Evolutionary conservation across 2,329 filamentous ascomycete genomes (phyloP), one percentile per base, ranked within the genome.

Genomic region (Aspergillaceae sp.): DNA sequence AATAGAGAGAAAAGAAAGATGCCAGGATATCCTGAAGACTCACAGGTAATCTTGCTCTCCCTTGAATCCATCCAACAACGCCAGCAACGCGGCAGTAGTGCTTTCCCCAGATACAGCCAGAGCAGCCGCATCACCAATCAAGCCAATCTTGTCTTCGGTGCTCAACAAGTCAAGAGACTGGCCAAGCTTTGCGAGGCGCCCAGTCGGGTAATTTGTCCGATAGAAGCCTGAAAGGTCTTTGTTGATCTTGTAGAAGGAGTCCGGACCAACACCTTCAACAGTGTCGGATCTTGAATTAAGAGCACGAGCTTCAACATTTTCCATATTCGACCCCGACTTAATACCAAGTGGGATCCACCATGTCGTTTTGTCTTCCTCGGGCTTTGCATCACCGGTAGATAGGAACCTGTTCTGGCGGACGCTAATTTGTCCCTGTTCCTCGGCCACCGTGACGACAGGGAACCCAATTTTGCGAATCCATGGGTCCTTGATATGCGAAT

Each of bases 401-500:
- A 98, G 75, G 78, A 96, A 98, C 48, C 92, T 84, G 43, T 81
- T 84, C 67, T 98, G 92, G 62, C 83, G 84, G 50, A 97, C 72
- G 38, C 79, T 81, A 58, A 97, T 85, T 64, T 91, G 84, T 10
- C 86, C 85, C 47, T 83, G 80, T 64, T 91, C 82, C 68, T 97
- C 92, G 26, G 84, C 77, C 10, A 97, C 79, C 2, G 86, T 94
- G 19, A 98, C 71, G 9, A 97, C 83, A 0, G 92, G 92, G 68
- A 95, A 94, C 1, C 92, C 92, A 55, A 97, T 94, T 71, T 91
- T 92, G 57, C 84, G 82, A 61, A 97, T 95, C 92, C 92, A 98
- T 11, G 86, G 83, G 54, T 87, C 78, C 72, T 74, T 41, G 43
- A 5, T 11, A 42, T 4, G 9, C 44, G 40, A 49, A 50, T 54